phyloP scores from a whole-genome alignment of 352 stramenopile species.

The Globisporangium yorkense region DNA sequence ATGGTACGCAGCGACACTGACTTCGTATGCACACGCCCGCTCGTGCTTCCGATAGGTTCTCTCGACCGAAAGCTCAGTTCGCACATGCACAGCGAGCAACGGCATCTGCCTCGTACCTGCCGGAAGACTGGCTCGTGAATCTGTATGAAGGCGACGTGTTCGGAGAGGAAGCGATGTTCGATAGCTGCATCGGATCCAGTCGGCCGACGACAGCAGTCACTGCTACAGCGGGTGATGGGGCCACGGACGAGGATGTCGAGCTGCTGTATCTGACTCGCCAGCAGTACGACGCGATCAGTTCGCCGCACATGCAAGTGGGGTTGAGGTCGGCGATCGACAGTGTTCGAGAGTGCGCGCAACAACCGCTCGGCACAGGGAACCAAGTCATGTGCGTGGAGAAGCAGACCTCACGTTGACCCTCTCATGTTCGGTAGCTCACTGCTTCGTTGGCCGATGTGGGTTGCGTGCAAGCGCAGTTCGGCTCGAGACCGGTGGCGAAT shows the following conservation, averaged over 20 bases:
- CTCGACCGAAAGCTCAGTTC: slow-evolving; percentile 4
- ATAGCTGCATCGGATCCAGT: slow-evolving; percentile 9
- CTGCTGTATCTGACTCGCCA: slow-evolving; percentile 21
- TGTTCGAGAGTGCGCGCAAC: slow-evolving; percentile 2
- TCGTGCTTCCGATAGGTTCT: neutral
- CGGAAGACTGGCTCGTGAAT: slow-evolving; percentile 18
- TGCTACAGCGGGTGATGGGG: neutral
- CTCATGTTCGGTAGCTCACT: neutral
- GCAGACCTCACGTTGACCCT: neutral
- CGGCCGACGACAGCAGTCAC: slow-evolving; percentile 22
- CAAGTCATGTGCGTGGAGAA: slow-evolving; percentile 4
- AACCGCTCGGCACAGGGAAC: slow-evolving; percentile 1
- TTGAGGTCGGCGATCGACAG: neutral
- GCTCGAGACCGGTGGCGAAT: slow-evolving; percentile 27
- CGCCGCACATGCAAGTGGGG: slow-evolving; percentile 1
- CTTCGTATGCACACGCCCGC: too few species aligned
- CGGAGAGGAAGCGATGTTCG: slow-evolving; percentile 29
- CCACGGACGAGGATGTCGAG: slow-evolving; percentile 3
- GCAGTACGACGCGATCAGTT: slow-evolving; percentile 8
- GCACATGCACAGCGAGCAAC: neutral
- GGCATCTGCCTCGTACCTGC: neutral
- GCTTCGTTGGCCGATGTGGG: neutral
- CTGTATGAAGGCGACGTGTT: slow-evolving; percentile 35
- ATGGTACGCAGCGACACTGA: neutral
- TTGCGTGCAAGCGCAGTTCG: slow-evolving; percentile 2